phyloP scores from a whole-genome alignment of 257 asterid species.

The Linaria vulgaris region DNA sequence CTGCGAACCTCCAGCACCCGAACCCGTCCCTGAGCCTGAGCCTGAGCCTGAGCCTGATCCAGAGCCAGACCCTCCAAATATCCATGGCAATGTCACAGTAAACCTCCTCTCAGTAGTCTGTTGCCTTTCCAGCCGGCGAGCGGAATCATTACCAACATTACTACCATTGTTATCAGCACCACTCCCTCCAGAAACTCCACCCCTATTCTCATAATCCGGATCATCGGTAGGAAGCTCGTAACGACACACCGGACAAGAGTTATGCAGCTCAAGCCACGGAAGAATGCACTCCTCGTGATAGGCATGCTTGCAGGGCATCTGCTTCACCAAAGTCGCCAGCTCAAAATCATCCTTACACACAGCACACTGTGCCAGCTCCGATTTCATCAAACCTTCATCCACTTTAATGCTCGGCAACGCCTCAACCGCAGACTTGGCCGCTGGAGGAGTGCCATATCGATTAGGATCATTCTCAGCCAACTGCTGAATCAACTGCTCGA shows the following conservation, averaged over 20 bases:
- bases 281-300: constrained; percentile 72
- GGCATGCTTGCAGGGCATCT: constrained; percentile 83
- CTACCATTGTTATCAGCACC: constrained; percentile 16
- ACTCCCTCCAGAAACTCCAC: constrained; percentile 22
- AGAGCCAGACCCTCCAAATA: constrained; percentile 41
- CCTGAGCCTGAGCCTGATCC: constrained; percentile 47
- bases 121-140: constrained; percentile 32
- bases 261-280: constrained; percentile 85
- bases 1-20: constrained; percentile 37
- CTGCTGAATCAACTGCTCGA: constrained; percentile 74
- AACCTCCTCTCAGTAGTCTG: constrained; percentile 39
- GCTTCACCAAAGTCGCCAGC: constrained; percentile 51
- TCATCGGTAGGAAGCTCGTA: constrained; percentile 83
- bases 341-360: constrained; percentile 84
- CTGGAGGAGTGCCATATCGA: constrained; percentile 75
- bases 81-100: constrained; percentile 49
- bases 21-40: constrained; percentile 26
- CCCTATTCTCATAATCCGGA: constrained; percentile 61
- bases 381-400: constrained; percentile 49
- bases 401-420: constrained; percentile 45
- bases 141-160: constrained; percentile 19
- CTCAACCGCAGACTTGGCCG: constrained; percentile 55
- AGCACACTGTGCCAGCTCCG: constrained; percentile 75
- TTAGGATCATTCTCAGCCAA: constrained; percentile 79
- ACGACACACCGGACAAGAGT: constrained; percentile 83